Percentiles rank a stretch among this genome's conserved stretches.
Conservation (phyloP, 148 eudicot species). For the Cornus suecica region DNA sequence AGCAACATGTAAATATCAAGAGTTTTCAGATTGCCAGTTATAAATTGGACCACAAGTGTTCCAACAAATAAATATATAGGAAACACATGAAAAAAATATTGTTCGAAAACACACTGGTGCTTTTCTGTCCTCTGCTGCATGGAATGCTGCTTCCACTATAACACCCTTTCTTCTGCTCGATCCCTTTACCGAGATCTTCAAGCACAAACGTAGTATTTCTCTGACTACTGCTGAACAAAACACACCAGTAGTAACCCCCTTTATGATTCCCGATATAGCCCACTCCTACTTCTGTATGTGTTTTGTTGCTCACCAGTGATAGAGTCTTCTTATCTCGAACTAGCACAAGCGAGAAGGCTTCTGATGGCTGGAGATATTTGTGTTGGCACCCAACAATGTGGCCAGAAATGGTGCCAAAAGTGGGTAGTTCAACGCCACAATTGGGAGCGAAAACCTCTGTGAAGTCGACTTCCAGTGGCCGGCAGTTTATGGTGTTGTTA, state of each 20-base stretch:
- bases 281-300: constrained; percentile 73
- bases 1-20: background rate
- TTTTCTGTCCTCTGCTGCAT: constrained; percentile 38
- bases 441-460: constrained; percentile 71
- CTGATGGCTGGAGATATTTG: constrained; percentile 43
- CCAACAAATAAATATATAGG: background rate
- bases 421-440: constrained; percentile 78
- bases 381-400: constrained; percentile 56
- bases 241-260: constrained; percentile 64
- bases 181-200: constrained; percentile 68
- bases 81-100: background rate
- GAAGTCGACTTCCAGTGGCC: constrained; percentile 53
- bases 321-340: constrained; percentile 37
- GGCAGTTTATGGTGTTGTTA: constrained; percentile 53
- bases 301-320: constrained; percentile 38
- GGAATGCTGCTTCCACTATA: constrained; percentile 56
- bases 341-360: constrained; percentile 55
- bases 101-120: background rate
- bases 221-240: constrained; percentile 48
- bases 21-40: background rate
- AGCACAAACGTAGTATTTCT: constrained; percentile 55
- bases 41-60: background rate
- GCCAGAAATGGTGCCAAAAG: constrained; percentile 55
- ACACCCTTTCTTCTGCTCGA: constrained; percentile 70
- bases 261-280: constrained; percentile 45